Conservation (phyloP, 768 basidiomycete species). For the Boletus huronensis region DNA sequence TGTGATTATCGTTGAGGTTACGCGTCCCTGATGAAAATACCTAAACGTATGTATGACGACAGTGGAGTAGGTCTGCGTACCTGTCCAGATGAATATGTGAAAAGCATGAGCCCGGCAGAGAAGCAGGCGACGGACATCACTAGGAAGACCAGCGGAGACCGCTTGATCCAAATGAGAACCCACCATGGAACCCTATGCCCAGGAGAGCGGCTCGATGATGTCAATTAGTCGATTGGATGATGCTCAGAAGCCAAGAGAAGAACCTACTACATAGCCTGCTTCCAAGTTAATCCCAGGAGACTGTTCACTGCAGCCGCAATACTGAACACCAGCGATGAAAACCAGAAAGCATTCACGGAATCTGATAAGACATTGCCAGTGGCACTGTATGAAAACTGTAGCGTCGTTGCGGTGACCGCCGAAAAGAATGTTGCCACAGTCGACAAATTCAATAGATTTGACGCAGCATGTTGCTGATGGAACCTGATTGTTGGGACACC, state of each 20-base stretch:
- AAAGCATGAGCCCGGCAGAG: conserved; percentile 72
- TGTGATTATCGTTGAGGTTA: conserved; percentile 70
- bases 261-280: conserved; percentile 55
- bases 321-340: conserved; percentile 52
- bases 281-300: conserved; percentile 51
- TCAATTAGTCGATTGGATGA: conserved; percentile 14
- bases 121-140: conserved; percentile 83
- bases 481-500: conserved; percentile 55
- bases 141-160: conserved; percentile 78
- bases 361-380: conserved; percentile 37
- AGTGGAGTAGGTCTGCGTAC: conserved; percentile 36
- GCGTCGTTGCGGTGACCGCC: conserved; percentile 48
- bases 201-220: conserved; percentile 44
- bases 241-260: conserved; percentile 9
- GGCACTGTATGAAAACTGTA: conserved; percentile 43
- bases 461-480: conserved; percentile 49
- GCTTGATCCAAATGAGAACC: conserved; percentile 79
- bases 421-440: conserved; percentile 56
- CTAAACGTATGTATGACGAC: conserved; percentile 20
- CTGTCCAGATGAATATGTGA: conserved; percentile 71
- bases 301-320: conserved; percentile 54
- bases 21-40: conserved; percentile 40
- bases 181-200: conserved; percentile 56
- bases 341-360: conserved; percentile 52
- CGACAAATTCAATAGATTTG: conserved; percentile 47